Evolutionary conservation across 2,329 filamentous ascomycete genomes (phyloP).

Genomic region (Dichotomopilus funicola): DNA sequence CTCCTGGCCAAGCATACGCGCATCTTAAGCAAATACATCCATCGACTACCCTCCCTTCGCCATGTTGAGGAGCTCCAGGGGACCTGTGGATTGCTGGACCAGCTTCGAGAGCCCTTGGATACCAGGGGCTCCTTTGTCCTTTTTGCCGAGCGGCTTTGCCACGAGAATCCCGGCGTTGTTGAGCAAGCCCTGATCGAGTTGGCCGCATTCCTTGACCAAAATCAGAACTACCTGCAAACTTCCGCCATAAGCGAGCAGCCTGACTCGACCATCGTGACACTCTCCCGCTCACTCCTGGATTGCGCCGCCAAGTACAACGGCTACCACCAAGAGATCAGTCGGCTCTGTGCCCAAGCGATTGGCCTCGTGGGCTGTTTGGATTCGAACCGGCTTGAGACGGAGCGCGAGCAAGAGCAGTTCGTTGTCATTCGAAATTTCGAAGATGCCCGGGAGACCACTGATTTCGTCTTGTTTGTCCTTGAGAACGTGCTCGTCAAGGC

Average conservation of each 20-base stretch:
- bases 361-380: constrained; percentile 89
- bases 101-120: constrained; percentile 59
- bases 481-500: constrained; percentile 84
- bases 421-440: constrained; percentile 85
- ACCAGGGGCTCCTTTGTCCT: constrained; percentile 60
- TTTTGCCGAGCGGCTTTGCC: constrained; percentile 66
- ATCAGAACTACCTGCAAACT: constrained; percentile 74
- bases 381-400: constrained; percentile 77
- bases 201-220: constrained; percentile 59
- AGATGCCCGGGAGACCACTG: constrained; percentile 66
- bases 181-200: constrained; percentile 75
- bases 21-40: constrained; percentile 59
- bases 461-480: constrained; percentile 80
- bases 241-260: constrained; percentile 79
- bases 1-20: constrained; percentile 58
- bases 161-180: constrained; percentile 83
- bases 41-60: constrained; percentile 70
- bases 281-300: constrained; percentile 77
- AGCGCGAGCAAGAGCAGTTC: constrained; percentile 73
- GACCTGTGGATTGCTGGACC: constrained; percentile 58
- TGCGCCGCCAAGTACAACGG: constrained; percentile 75
- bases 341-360: constrained; percentile 72
- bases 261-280: constrained; percentile 61
- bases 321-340: constrained; percentile 58
- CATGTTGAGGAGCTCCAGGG: constrained; percentile 63